phyloP scores from a whole-genome alignment of 2,329 filamentous ascomycete genomes.

The Colletotrichum sp. region DNA sequence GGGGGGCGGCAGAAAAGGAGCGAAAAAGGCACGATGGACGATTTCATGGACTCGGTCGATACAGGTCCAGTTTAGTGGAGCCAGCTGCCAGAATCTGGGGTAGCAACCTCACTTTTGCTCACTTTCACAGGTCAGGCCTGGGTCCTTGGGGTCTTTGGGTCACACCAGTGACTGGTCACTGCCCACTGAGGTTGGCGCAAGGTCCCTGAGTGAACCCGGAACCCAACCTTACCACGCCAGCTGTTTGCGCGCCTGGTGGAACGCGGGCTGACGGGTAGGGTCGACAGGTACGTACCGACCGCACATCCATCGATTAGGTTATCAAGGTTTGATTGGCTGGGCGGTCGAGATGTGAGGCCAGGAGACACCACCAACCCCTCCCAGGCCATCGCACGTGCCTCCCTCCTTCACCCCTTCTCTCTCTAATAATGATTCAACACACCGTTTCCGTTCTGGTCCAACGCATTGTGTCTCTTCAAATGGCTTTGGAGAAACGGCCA shows the following conservation, averaged over 20 bases:
- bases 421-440: background rate
- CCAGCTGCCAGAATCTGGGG: constrained; percentile 12
- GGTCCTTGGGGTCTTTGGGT: background rate
- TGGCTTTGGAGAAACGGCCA: background rate
- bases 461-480: background rate
- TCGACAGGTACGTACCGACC: background rate
- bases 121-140: background rate
- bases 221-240: background rate
- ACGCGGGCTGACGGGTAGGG: background rate
- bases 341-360: background rate
- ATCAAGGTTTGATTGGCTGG: constrained; percentile 4
- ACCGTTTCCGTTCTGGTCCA: background rate
- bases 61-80: constrained; percentile 9
- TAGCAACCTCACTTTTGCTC: constrained; percentile 1
- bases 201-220: background rate
- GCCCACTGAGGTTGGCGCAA: background rate
- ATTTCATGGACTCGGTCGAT: constrained; percentile 3
- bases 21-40: background rate
- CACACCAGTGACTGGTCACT: background rate
- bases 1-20: constrained; percentile 7
- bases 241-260: background rate
- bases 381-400: background rate
- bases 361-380: background rate
- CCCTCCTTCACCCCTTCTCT: background rate
- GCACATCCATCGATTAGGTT: background rate